These are phyloP conservation scores for Cladosporium phlei DNA, from an alignment of 2,329 filamentous ascomycete species.

Conservation along the genomic window DNA sequence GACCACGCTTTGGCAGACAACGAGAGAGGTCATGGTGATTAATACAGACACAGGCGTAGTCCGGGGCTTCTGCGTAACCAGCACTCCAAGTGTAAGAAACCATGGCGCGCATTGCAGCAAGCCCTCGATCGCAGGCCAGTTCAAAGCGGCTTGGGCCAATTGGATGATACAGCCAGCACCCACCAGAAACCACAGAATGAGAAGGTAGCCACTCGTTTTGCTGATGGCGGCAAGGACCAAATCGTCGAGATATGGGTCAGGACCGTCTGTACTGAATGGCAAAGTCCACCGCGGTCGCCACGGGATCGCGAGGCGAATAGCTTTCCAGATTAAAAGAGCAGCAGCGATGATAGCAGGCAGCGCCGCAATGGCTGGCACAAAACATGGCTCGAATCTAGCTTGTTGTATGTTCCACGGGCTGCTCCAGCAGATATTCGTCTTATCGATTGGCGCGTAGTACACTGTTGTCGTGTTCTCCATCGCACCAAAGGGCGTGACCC, in stretches of 20 bases:
- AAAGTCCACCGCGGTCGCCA: conserved; percentile 47
- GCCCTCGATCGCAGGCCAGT: conserved; percentile 10
- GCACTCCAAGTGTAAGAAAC: conserved; percentile 21
- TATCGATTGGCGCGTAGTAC: background rate
- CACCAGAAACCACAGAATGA: conserved; percentile 20
- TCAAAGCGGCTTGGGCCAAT: conserved; percentile 14
- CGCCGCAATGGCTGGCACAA: conserved; percentile 36
- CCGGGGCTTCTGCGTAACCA: conserved; percentile 24
- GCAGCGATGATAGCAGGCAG: conserved; percentile 35
- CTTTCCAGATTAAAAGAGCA: conserved; percentile 35
- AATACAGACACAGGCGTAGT: conserved; percentile 25
- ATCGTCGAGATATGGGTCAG: conserved; percentile 15
- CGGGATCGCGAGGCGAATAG: conserved; percentile 28
- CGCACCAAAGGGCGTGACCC: background rate
- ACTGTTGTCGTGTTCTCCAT: background rate
- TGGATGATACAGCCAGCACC: conserved; percentile 19
- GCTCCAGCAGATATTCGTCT: conserved; percentile 21
- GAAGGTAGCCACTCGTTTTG: conserved; percentile 19
- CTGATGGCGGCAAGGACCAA: conserved; percentile 29
- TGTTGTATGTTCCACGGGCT: conserved; percentile 31
- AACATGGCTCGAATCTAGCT: conserved; percentile 39
- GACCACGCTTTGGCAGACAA: conserved; percentile 23
- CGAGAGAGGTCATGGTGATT: conserved; percentile 20
- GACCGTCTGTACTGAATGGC: conserved; percentile 47
- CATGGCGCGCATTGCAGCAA: conserved; percentile 22